phyloP scores from a whole-genome alignment of 805 yeast species.

The Candida adriatica region DNA sequence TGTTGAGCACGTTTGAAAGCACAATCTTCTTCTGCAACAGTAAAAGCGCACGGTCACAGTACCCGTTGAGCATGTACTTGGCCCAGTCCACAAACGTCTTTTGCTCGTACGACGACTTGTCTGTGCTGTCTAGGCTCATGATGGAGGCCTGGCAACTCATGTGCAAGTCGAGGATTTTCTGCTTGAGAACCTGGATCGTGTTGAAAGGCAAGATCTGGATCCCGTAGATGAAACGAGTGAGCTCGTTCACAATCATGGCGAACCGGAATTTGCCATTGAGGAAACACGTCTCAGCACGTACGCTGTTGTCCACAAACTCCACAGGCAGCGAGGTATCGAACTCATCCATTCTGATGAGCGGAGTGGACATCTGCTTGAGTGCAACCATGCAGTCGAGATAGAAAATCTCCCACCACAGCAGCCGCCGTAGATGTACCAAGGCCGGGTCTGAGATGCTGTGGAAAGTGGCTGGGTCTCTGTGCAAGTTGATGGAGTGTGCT shows the following conservation, averaged over 20 bases:
- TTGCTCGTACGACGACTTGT: slow-evolving; percentile 30
- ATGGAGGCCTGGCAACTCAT: slow-evolving; percentile 44
- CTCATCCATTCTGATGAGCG: slow-evolving; percentile 44
- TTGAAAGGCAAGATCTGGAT: slow-evolving; percentile 34
- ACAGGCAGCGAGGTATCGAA: slow-evolving; percentile 52
- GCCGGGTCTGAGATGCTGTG: slow-evolving; percentile 42
- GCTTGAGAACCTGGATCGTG: slow-evolving; percentile 37
- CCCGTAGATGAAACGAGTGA: slow-evolving; percentile 45
- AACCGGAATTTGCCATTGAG: slow-evolving; percentile 48
- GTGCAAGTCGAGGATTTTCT: slow-evolving; percentile 43
- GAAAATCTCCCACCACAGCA: slow-evolving; percentile 65
- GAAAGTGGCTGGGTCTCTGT: slow-evolving; percentile 52
- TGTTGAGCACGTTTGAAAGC: slow-evolving; percentile 21
- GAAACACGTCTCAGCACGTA: slow-evolving; percentile 41
- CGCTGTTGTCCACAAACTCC: slow-evolving; percentile 31
- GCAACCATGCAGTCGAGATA: slow-evolving; percentile 52
- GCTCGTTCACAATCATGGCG: slow-evolving; percentile 44
- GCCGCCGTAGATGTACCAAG: slow-evolving; percentile 44
- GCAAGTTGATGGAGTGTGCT: slow-evolving; percentile 48
- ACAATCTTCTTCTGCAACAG: slow-evolving; percentile 34
- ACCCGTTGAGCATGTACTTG: slow-evolving; percentile 40
- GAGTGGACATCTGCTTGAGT: slow-evolving; percentile 47
- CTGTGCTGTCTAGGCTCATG: slow-evolving; percentile 30
- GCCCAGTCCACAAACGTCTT: slow-evolving; percentile 39
- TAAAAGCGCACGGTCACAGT: slow-evolving; percentile 47